Conservation (phyloP, 169 alveolate species). For the Eimeria sp. region DNA sequence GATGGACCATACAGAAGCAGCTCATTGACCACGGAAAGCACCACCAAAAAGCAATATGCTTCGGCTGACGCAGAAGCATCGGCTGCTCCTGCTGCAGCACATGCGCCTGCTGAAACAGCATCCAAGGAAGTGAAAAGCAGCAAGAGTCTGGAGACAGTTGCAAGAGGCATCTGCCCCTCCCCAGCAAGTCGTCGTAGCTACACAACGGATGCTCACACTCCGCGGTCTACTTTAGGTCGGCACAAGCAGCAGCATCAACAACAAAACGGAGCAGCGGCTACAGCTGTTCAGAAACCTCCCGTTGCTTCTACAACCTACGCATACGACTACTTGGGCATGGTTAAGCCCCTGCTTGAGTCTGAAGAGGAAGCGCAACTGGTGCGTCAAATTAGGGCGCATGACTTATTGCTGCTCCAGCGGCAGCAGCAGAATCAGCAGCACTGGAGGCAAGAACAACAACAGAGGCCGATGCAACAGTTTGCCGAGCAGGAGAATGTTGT, state of each 20-base stretch:
- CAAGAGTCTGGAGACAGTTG: neutral
- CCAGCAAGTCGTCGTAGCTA: conserved; percentile 37
- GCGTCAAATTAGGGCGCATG: conserved; percentile 32
- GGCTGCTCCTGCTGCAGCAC: conserved; percentile 31
- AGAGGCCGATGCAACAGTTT: conserved; percentile 6
- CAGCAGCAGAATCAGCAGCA: conserved; percentile 51
- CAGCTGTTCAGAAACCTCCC: neutral
- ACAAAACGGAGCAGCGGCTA: conserved; percentile 11
- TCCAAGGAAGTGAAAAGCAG: neutral
- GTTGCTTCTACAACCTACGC: conserved; percentile 43
- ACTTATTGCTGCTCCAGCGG: conserved; percentile 32
- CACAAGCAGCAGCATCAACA: conserved; percentile 24
- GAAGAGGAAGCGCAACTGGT: conserved; percentile 58
- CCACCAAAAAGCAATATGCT: neutral
- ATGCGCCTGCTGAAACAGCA: neutral
- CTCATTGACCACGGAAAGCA: neutral
- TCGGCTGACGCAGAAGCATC: neutral
- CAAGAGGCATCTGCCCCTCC: conserved; percentile 57
- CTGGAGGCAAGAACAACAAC: conserved; percentile 31
- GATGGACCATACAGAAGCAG: neutral
- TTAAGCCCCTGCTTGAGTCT: conserved; percentile 44
- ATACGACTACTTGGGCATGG: neutral
- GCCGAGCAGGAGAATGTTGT: neutral
- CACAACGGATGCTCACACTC: neutral
- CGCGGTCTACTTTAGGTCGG: neutral